Evolutionary conservation across 805 yeast species (phyloP), one percentile per base, ranked within the genome.

Genomic region (Nakazawaea sp.): DNA sequence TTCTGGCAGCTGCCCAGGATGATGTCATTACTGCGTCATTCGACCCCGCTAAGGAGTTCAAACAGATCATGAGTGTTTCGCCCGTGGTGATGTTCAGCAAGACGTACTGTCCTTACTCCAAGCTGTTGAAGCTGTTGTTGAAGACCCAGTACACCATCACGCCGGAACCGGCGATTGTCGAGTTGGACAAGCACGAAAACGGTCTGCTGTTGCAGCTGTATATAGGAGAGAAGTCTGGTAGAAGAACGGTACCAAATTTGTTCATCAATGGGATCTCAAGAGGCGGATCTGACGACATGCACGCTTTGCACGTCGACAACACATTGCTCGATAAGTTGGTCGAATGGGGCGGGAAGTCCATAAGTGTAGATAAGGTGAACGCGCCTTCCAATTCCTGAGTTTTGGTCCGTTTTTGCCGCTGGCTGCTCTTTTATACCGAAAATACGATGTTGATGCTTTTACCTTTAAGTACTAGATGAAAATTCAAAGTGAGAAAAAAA

Each of bases 201-300:
- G 97, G 97, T 2, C 56, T 62, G 3, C 81, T 72, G 43, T 67
- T 92, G 43, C 97, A 89, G 59, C 72, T 65, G 13, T 81, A 81
- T 56, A 68, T 92, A 36, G 81, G 69, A 13, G 64, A 68, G 35
- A 57, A 70, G 40, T 76, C 95, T 4, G 94, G 92, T 5, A 76
- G 96, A 48, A 61, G 61, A 20, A 90, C 97, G 0, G 98, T 92
- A 11, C 98, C 98, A 18, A 92, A 92, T 53, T 72, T 92, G 16
- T 66, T 86, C 37, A 72, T 90, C 37, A 81, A 78, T 39, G 81
- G 83, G 7, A 56, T 70, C 18, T 79, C 90, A 33, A 70, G 83
- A 46, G 98, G 98, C 27, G 98, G 98, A 3, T 75, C 76, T 28
- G 96, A 87, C 56, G 97, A 89, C 39, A 75, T 92, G 55, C 64